Evolutionary conservation across 2,329 filamentous ascomycete genomes (phyloP).

Genomic region (Fusarium coicis): DNA sequence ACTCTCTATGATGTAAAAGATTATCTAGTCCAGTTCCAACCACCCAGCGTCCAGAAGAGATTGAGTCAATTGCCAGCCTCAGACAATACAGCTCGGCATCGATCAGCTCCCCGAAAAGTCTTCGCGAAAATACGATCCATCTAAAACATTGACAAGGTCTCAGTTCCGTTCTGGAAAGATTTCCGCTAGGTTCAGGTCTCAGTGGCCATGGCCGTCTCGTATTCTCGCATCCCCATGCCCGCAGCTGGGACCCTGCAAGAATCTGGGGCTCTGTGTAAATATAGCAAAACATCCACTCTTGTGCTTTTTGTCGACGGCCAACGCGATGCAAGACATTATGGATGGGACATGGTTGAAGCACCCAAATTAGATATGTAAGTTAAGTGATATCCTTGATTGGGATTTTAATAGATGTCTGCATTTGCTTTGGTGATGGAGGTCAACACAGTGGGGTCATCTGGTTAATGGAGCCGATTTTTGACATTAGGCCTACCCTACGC

Average conservation of each 20-base stretch:
- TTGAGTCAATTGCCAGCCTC: not conserved
- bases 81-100: not conserved
- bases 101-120: not conserved
- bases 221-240: conserved; percentile 24
- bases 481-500: not conserved
- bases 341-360: not conserved
- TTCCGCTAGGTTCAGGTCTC: not conserved
- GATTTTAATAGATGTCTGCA: not conserved
- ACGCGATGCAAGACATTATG: conserved; percentile 13
- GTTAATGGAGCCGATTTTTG: not conserved
- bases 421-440: not conserved
- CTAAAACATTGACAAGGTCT: conserved; percentile 6
- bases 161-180: conserved; percentile 1
- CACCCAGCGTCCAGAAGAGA: not conserved
- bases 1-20: not conserved
- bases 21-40: not conserved
- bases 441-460: not conserved
- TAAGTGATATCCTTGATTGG: not conserved
- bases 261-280: conserved; percentile 24
- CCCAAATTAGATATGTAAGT: not conserved
- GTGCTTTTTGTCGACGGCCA: not conserved
- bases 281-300: conserved; percentile 28
- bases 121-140: conserved; percentile 4
- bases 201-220: conserved; percentile 24
- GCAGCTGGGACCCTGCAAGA: conserved; percentile 17